Evolutionary conservation across 768 basidiomycete genomes (phyloP), one percentile per base, ranked within the genome.

Genomic region (Saitozyma sp.): DNA sequence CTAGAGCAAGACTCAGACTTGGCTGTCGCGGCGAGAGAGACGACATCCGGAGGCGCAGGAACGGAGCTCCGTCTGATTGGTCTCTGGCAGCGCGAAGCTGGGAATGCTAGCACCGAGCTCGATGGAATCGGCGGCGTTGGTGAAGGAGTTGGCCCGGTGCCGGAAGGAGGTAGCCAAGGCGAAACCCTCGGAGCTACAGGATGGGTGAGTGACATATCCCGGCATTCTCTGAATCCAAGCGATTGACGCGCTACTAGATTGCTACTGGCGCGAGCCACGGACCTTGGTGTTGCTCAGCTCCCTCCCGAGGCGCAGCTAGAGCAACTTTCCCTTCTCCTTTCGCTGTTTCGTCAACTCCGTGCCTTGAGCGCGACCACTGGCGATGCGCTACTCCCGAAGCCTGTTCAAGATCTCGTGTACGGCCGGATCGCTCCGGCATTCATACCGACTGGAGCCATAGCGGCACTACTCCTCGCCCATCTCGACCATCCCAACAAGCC

Each of bases 301-400:
- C 54, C 53, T 9, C 17, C 61, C 3, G 46, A 46, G 29, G 42
- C 55, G 11, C 52, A 67, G 40, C 53, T 67, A 9, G 69, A 74
- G 39, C 63, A 61, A 9, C 69, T 74, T 4, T 45, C 63, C 11
- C 48, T 68, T 9, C 58, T 63, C 11, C 37, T 61, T 4, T 49
- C 48, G 6, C 48, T 74, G 37, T 58, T 68, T 9, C 69, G 67
- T 9, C 69, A 69, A 43, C 54, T 70, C n/a, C 20, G 45, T 45
- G n/a, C 19, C 10, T 17, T 66, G n/a, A 40, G 51, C 38, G 63
- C 50, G 17, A 7, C 51, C 6, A 59, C 61, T 11, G 61, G 55
- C 9, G 54, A 59, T 29, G 29, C 29, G 2, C 29, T 5, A 29
- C 29, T 29, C 29, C 29, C 29, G 5, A 29, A 46, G 45, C n/a